phyloP scores from a whole-genome alignment of 805 yeast species.

The Saturnispora silvae region DNA sequence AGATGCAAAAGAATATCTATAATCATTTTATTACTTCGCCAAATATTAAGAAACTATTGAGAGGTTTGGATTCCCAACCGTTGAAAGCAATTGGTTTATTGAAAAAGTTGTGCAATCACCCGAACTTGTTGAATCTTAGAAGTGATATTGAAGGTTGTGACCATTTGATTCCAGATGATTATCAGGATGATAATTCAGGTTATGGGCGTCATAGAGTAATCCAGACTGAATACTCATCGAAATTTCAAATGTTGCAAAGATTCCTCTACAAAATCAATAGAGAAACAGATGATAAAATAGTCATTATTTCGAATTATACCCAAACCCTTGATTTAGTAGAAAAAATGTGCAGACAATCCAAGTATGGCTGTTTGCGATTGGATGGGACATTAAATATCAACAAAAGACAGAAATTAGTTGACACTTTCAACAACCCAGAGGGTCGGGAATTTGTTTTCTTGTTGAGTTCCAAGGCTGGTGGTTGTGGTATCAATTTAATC shows the following conservation, averaged over 20 bases:
- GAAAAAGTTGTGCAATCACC: constrained; percentile 90
- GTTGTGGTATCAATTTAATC: constrained; percentile 94
- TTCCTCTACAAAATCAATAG: constrained; percentile 65
- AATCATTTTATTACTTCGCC: constrained; percentile 69
- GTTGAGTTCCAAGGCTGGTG: constrained; percentile 93
- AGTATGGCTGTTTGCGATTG: constrained; percentile 69
- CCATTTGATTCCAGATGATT: constrained; percentile 63
- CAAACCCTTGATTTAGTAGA: constrained; percentile 90
- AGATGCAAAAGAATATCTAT: constrained; percentile 65
- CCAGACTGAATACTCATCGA: constrained; percentile 78
- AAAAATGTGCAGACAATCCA: constrained; percentile 62
- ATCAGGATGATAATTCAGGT: constrained; percentile 32
- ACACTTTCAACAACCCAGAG: constrained; percentile 77
- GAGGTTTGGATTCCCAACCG: constrained; percentile 69
- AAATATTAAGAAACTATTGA: constrained; percentile 56
- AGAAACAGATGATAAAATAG: constrained; percentile 91
- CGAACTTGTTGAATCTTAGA: constrained; percentile 68
- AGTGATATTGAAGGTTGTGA: constrained; percentile 69
- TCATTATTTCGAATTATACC: constrained; percentile 87
- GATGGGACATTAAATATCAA: constrained; percentile 91
- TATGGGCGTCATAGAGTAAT: constrained; percentile 59
- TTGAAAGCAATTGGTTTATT: constrained; percentile 80
- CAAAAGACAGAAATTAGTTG: constrained; percentile 89
- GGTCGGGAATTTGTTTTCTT: constrained; percentile 81
- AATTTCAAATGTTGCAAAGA: constrained; percentile 74